phyloP scores from a whole-genome alignment of 257 asterid genomes.

The Nicotiana tomentosiformis region DNA sequence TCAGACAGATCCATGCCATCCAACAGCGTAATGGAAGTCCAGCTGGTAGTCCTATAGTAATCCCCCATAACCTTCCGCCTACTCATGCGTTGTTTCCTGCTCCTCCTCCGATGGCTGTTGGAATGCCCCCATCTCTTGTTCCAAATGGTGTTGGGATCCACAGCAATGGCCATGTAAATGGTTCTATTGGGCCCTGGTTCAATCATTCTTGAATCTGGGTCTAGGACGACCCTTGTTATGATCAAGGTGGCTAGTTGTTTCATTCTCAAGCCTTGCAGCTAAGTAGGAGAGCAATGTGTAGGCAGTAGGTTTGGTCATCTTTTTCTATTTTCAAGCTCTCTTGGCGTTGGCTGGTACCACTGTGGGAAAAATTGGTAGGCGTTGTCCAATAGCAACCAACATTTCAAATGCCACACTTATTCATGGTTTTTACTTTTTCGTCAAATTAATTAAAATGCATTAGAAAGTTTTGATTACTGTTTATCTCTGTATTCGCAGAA shows the following conservation, averaged over 20 bases:
- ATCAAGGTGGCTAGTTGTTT: constrained; percentile 1
- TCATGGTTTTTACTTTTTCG: neutral
- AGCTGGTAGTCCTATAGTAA: constrained; percentile 48
- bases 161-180: constrained; percentile 70
- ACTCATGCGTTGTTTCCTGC: constrained; percentile 49
- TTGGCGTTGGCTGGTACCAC: constrained; percentile 29
- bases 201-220: constrained; percentile 43
- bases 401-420: neutral
- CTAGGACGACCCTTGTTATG: constrained; percentile 8
- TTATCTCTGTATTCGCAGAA: neutral
- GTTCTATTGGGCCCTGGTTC: constrained; percentile 73
- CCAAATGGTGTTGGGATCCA: constrained; percentile 69
- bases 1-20: constrained; percentile 74
- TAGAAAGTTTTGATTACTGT: constrained; percentile 1
- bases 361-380: constrained; percentile 14
- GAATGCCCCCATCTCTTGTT: constrained; percentile 52
- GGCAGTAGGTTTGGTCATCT: neutral
- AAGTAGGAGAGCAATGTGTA: neutral
- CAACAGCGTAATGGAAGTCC: constrained; percentile 75
- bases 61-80: constrained; percentile 47
- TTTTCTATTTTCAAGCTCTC: constrained; percentile 12
- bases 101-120: constrained; percentile 64
- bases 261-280: neutral
- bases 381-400: neutral
- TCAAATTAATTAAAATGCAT: constrained; percentile 1